These are phyloP conservation scores for Ophiostoma australiae DNA, from an alignment of 2,329 filamentous ascomycete species.

Conservation along the genomic window DNA sequence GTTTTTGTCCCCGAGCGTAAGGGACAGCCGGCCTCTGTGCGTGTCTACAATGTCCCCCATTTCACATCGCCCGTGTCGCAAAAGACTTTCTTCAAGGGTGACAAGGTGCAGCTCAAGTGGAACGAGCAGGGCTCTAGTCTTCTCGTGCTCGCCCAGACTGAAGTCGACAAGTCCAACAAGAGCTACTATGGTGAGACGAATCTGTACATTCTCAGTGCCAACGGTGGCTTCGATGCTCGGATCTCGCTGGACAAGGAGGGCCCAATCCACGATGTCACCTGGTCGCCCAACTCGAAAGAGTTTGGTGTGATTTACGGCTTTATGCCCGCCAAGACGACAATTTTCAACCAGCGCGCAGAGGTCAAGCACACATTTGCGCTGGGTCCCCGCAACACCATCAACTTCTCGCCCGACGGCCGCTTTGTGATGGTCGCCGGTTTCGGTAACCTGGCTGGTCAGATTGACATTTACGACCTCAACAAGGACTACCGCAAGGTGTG, in stretches of 20 bases:
- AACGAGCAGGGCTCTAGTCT: constrained; percentile 86
- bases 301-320: constrained; percentile 97
- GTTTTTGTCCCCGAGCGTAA: constrained; percentile 95
- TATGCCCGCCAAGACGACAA: constrained; percentile 98
- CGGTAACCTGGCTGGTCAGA: constrained; percentile 93
- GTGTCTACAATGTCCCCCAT: constrained; percentile 87
- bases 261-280: constrained; percentile 91
- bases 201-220: constrained; percentile 88
- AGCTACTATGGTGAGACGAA: constrained; percentile 99
- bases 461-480: constrained; percentile 94
- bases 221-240: constrained; percentile 85
- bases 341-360: constrained; percentile 87
- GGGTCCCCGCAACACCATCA: constrained; percentile 86
- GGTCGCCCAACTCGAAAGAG: constrained; percentile 96
- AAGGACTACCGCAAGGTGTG: constrained; percentile 89
- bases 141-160: constrained; percentile 92
- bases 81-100: constrained; percentile 98
- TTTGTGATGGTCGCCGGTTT: constrained; percentile 95
- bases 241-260: constrained; percentile 94
- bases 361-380: constrained; percentile 81
- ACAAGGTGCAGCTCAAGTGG: constrained; percentile 99
- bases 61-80: constrained; percentile 81
- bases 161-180: constrained; percentile 97
- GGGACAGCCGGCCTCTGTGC: constrained; percentile 89
- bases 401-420: constrained; percentile 87